Conservation (phyloP, 805 yeast species). For the Starmerella potacharoeniae region DNA sequence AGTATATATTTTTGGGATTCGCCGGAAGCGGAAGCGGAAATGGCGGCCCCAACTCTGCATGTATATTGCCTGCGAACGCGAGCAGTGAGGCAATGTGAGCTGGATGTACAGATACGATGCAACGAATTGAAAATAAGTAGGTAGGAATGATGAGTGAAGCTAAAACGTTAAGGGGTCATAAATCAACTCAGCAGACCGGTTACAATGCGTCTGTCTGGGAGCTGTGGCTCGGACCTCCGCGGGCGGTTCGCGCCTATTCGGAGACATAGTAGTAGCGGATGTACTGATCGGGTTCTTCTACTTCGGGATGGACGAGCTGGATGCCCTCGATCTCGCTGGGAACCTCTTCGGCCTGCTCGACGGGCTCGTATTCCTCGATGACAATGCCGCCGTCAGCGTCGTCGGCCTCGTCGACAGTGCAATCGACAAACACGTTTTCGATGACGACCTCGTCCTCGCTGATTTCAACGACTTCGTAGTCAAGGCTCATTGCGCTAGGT, state of each 20-base stretch:
- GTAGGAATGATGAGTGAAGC: no score
- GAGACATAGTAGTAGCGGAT: neutral
- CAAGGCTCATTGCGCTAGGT: neutral
- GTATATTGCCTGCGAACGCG: no score
- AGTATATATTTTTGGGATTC: no score
- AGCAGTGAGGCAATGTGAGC: no score
- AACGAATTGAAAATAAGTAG: no score
- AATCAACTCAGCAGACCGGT: no score
- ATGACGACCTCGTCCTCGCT: neutral
- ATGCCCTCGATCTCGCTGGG: neutral
- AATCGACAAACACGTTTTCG: neutral
- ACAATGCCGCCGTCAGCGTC: conserved; percentile 1
- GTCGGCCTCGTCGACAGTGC: conserved; percentile 4
- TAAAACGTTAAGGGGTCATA: no score
- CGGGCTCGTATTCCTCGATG: conserved; percentile 4
- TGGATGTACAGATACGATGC: no score
- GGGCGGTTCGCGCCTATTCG: neutral
- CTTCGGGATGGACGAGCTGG: neutral
- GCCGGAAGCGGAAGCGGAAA: no score
- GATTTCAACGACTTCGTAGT: conserved; percentile 6
- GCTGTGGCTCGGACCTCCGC: no score
- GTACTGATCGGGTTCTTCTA: conserved; percentile 5
- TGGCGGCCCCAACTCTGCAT: no score
- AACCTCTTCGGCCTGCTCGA: conserved; percentile 3
- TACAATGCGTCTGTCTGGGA: no score